These are phyloP conservation scores for Ogataea methylovora DNA, from an alignment of 805 yeast species.

Conservation along the genomic window DNA sequence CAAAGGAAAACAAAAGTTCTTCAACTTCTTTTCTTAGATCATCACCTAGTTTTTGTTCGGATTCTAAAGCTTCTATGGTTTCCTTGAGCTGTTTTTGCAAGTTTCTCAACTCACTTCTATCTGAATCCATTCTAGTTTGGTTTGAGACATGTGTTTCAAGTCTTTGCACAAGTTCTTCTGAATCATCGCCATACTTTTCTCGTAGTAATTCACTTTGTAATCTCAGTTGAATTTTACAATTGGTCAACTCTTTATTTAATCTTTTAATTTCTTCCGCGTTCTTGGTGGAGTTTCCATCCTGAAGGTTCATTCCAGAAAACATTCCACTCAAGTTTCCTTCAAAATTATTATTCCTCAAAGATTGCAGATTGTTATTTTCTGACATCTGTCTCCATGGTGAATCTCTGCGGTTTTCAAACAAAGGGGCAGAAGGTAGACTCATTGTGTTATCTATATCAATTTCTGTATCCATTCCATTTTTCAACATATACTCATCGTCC, in stretches of 20 bases:
- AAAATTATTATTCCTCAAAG: neutral
- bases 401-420: neutral
- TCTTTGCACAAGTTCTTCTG: constrained; percentile 8
- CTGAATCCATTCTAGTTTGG: too few species aligned
- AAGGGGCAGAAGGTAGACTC: neutral
- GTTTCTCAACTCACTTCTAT: neutral
- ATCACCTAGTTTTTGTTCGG: too few species aligned
- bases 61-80: too few species aligned
- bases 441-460: neutral
- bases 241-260: constrained; percentile 23
- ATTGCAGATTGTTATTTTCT: neutral
- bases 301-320: neutral
- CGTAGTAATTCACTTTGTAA: constrained; percentile 23
- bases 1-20: too few species aligned
- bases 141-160: constrained; percentile 8
- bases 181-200: constrained; percentile 13
- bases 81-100: neutral
- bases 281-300: constrained; percentile 2
- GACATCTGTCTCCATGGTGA: neutral
- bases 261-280: constrained; percentile 15
- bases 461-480: neutral
- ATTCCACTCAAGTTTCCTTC: neutral
- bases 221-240: constrained; percentile 26
- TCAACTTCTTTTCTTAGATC: too few species aligned
- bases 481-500: too few species aligned